phyloP scores from a whole-genome alignment of 768 basidiomycete genomes.

The Trichaptum fuscoviolaceum region DNA sequence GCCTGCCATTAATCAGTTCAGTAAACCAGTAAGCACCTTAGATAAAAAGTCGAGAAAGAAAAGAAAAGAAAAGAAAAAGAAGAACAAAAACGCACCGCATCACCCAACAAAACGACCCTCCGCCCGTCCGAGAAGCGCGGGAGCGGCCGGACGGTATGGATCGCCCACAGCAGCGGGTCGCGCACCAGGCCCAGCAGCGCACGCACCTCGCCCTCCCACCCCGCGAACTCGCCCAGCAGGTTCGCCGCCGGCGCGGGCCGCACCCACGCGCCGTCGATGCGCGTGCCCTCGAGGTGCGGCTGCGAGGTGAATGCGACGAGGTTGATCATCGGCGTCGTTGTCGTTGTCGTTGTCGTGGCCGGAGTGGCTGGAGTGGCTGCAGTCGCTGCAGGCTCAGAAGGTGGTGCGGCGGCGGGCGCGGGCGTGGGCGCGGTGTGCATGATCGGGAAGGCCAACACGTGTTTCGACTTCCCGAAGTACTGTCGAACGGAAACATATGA shows the following conservation, averaged over 20 bases:
- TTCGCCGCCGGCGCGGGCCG: conserved; percentile 7
- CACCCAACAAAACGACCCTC: conserved; percentile 42
- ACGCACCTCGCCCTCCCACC: conserved; percentile 43
- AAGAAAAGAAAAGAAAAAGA: background rate
- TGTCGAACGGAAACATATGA: background rate
- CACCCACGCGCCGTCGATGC: conserved; percentile 11
- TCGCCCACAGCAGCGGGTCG: conserved; percentile 36
- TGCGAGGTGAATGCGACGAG: conserved; percentile 15
- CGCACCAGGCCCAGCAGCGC: conserved; percentile 23
- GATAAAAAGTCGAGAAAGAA: background rate
- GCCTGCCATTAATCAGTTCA: conserved; percentile 29
- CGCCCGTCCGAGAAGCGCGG: conserved; percentile 30
- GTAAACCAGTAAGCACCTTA: too few relatives aligned
- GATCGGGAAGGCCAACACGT: background rate
- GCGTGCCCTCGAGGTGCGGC: conserved; percentile 12
- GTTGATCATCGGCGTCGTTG: conserved; percentile 7
- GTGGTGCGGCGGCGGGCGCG: too few relatives aligned
- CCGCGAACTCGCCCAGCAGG: conserved; percentile 10
- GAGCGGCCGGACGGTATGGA: conserved; percentile 36
- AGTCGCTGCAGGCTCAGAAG: background rate
- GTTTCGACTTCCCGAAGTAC: background rate
- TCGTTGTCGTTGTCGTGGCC: background rate
- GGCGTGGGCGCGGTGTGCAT: background rate
- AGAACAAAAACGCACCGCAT: conserved; percentile 33
- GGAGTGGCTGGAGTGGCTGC: too few relatives aligned